These are phyloP conservation scores for Colletotrichum tanaceti DNA, from an alignment of 2,329 filamentous ascomycete genomes.

Conservation along the genomic window DNA sequence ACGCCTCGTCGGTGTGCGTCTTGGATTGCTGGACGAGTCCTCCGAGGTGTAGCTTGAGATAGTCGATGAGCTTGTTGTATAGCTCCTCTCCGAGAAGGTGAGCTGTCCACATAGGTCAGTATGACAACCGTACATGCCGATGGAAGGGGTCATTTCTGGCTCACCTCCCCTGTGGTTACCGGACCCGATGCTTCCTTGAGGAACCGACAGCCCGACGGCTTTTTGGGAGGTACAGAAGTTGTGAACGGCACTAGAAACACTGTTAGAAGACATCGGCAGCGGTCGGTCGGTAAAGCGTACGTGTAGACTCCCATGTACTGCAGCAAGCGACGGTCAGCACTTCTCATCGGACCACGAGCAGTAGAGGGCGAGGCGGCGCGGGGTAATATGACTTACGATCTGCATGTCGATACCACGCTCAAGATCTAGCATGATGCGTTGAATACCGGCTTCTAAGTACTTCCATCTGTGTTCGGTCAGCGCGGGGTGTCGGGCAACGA, in stretches of 20 bases:
- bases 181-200: slow-evolving; percentile 54
- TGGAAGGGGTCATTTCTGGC: background rate
- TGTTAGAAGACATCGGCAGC: slow-evolving; percentile 50
- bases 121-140: slow-evolving; percentile 22
- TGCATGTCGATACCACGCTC: slow-evolving; percentile 94
- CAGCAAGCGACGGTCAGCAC: slow-evolving; percentile 30
- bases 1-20: slow-evolving; percentile 86
- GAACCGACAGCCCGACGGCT: slow-evolving; percentile 71
- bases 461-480: slow-evolving; percentile 73
- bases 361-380: slow-evolving; percentile 33
- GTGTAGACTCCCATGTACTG: slow-evolving; percentile 98
- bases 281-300: slow-evolving; percentile 54
- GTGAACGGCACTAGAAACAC: slow-evolving; percentile 78
- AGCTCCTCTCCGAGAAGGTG: slow-evolving; percentile 96
- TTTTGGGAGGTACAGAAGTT: slow-evolving; percentile 99
- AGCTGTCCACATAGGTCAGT: slow-evolving; percentile 63
- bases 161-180: slow-evolving; percentile 78
- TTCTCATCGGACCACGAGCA: slow-evolving; percentile 12
- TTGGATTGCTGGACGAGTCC: slow-evolving; percentile 78
- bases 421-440: slow-evolving; percentile 92
- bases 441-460: slow-evolving; percentile 88
- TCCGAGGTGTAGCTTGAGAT: slow-evolving; percentile 82
- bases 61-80: slow-evolving; percentile 89
- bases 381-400: slow-evolving; percentile 68
- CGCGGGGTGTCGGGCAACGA: slow-evolving; percentile 29